Evolutionary conservation across 2,329 filamentous ascomycete species (phyloP), one percentile per base, ranked within the genome.

Genomic region (Botryotinia narcissicola): DNA sequence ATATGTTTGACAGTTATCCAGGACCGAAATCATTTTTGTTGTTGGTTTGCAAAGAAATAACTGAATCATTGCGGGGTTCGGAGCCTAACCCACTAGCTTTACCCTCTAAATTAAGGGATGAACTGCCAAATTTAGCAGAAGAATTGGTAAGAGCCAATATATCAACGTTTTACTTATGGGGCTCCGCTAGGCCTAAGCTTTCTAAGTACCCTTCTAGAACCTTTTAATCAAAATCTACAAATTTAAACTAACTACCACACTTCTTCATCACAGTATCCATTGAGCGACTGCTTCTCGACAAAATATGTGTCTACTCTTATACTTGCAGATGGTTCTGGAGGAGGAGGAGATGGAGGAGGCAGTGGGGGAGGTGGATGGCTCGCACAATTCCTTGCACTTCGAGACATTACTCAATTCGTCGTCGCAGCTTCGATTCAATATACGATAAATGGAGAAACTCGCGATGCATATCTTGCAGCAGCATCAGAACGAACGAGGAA

Each of bases 341-440:
- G 74, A n/a, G 75, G 79, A 73, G 40, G 40, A 46, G 62, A 18
- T 35, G 62, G n/a, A 46, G 42, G 42, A 32, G 62, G 42, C 22
- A 29, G 18, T 25, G 42, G 18, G 18, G 62, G 62, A 46, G 62
- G 42, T 16, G 42, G 62, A 22, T 84, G 83, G 83, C 76, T 84
- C 18, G 72, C 80, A 8, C 82, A 83, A 68, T 82, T 83, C 66
- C 77, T 84, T 7, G 80, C 83, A 0, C 78, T 84, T 18, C 78
- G 82, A 73, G 83, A 84, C 77, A 77, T 84, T 14, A 80, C 82
- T 0, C 81, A 82, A 20, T 84, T 82, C 70, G 78, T 83, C 3
- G 80, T 84, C 14, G 82, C 80, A 20, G 82, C 83, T 20, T 83
- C 81, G 1, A 73, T 84, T 40, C 83, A 84, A 62, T 82, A 83